Percentiles rank a stretch among this genome's conserved stretches.
These are phyloP conservation scores for Gaertneriomyces sp. DNA, from an alignment of 192 early-diverging fungal species.

Conservation along the genomic window DNA sequence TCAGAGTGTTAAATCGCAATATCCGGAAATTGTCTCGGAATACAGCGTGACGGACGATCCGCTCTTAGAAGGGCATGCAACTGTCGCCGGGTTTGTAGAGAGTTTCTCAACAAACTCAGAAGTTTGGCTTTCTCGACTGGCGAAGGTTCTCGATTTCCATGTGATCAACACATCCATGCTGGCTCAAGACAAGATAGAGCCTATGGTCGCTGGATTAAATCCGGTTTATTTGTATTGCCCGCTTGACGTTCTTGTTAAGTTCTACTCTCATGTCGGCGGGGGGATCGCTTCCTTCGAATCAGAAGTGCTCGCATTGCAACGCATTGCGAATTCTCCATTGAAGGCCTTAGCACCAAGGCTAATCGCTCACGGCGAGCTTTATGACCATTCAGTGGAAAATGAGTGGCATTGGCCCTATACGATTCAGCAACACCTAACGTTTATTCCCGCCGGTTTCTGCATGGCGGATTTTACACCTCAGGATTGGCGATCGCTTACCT, in stretches of 20 bases:
- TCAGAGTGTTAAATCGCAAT: too few species aligned
- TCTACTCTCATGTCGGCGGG: conserved; percentile 32
- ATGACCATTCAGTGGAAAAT: not conserved
- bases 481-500: not conserved
- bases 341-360: conserved; percentile 6
- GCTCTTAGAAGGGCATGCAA: conserved; percentile 16
- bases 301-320: conserved; percentile 13
- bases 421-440: conserved; percentile 9
- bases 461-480: too few species aligned
- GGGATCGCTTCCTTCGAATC: conserved; percentile 22
- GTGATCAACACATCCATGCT: not conserved
- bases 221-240: conserved; percentile 24
- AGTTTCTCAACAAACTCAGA: conserved; percentile 7
- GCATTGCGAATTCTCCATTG: not conserved
- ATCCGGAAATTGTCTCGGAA: not conserved
- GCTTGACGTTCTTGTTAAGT: conserved; percentile 23
- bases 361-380: conserved; percentile 16
- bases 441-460: too few species aligned
- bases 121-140: conserved; percentile 16
- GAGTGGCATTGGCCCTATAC: conserved; percentile 33
- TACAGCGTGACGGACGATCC: conserved; percentile 9
- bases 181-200: not conserved
- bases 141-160: conserved; percentile 3
- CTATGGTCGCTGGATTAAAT: conserved; percentile 21
- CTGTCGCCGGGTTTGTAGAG: conserved; percentile 9